phyloP scores from a whole-genome alignment of 768 basidiomycete species.

The Boletus tylopilopsis region DNA sequence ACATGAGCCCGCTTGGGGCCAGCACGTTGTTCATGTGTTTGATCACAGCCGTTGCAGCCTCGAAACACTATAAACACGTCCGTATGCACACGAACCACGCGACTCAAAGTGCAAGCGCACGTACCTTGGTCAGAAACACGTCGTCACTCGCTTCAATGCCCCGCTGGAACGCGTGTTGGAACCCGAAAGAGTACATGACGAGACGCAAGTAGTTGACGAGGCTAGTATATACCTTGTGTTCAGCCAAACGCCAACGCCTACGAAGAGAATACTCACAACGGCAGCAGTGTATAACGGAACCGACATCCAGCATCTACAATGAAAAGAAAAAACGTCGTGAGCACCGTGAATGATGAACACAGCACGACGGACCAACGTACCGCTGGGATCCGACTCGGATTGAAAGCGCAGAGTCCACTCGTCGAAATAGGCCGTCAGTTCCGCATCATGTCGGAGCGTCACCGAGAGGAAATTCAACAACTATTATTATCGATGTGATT shows the following conservation, averaged over 20 bases:
- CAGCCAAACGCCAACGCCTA: conserved; percentile 3
- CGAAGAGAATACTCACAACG: conserved; percentile 57
- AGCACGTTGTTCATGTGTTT: conserved; percentile 60
- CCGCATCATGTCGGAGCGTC: conserved; percentile 56
- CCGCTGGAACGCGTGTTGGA: conserved; percentile 76
- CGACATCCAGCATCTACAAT: conserved; percentile 50
- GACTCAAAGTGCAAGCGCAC: not conserved
- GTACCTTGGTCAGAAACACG: conserved; percentile 65
- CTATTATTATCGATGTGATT: conserved; percentile 32
- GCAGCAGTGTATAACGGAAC: conserved; percentile 64
- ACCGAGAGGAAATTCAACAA: conserved; percentile 64
- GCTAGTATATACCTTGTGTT: conserved; percentile 37
- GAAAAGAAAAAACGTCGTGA: not conserved
- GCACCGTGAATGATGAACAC: not conserved
- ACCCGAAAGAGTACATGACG: conserved; percentile 85
- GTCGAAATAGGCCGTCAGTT: conserved; percentile 55
- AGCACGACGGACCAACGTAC: conserved; percentile 31
- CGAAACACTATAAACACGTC: conserved; percentile 45
- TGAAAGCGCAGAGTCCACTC: conserved; percentile 63
- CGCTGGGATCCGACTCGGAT: conserved; percentile 55
- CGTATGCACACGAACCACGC: not conserved
- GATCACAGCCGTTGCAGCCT: conserved; percentile 66
- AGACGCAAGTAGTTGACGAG: conserved; percentile 73
- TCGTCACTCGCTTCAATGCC: conserved; percentile 60
- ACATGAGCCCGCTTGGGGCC: conserved; percentile 71